These are phyloP conservation scores for Podila epigama DNA, from an alignment of 192 early-diverging fungal genomes.

Conservation along the genomic window DNA sequence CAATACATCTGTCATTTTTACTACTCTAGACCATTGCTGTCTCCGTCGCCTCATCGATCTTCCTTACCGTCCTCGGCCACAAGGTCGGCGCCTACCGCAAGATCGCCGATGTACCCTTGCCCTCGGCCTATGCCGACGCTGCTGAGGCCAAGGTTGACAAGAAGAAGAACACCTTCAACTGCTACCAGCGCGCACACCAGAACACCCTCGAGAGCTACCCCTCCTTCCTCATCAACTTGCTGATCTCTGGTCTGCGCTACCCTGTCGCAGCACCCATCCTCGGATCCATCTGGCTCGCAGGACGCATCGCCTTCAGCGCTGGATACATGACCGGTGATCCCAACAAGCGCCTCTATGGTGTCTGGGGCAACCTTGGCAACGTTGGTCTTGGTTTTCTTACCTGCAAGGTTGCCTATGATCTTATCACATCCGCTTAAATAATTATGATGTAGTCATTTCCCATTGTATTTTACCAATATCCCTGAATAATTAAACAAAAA, in stretches of 20 bases:
- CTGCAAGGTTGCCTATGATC: conserved; percentile 43
- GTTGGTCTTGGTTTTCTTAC: conserved; percentile 55
- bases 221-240: conserved; percentile 50
- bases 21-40: conserved; percentile 38
- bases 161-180: conserved; percentile 78
- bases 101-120: conserved; percentile 69
- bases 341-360: conserved; percentile 55
- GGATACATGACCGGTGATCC: conserved; percentile 70
- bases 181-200: conserved; percentile 67
- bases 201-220: conserved; percentile 74
- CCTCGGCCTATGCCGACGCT: conserved; percentile 67
- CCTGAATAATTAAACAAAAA: too few relatives aligned
- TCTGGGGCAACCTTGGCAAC: conserved; percentile 60
- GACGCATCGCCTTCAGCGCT: conserved; percentile 59
- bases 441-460: background rate
- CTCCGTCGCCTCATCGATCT: conserved; percentile 34
- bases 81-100: conserved; percentile 61
- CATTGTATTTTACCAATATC: too few relatives aligned
- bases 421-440: conserved; percentile 16
- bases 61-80: conserved; percentile 54
- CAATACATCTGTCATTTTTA: conserved; percentile 5
- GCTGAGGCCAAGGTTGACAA: conserved; percentile 64
- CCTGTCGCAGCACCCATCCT: conserved; percentile 59
- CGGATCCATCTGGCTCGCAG: conserved; percentile 58
- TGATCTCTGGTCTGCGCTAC: conserved; percentile 59